Base-by-base conservation (phyloP, 768 basidiomycete genomes). In the Psilocybe sp. region DNA sequence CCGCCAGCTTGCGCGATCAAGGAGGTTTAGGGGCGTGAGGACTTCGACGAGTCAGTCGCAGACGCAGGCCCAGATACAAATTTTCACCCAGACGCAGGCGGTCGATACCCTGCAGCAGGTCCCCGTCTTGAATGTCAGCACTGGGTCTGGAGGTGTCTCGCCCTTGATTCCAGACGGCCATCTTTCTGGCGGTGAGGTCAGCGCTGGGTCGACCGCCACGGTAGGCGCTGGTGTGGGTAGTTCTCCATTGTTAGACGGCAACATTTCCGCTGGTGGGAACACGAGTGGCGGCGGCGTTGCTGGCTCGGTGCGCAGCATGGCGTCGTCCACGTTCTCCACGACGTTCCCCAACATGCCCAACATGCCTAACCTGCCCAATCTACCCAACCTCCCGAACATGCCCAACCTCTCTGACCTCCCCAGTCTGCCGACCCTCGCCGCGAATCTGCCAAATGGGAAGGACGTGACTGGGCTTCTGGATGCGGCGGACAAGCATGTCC, bases 401-500 rank as follows among this genome's bases (percentile, higher is more conserved):
- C 23, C 23, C 23, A 28, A 28, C 56, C 60, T 82, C 42, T 71
- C 80, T 5, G 77, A 79, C 59, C 67, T 82, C 32, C 74, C 81
- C 7, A 77, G 67, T 47, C 58, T 65, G 11, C 57, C 64, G 16
- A 65, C 23, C 23, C 7, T 68, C 48, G 66, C 70, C 28, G 58
- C 79, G 20, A 78, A 80, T 51, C 76, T 84, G 23, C 80, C 83
- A 7, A 28, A 28, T 28, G 23, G 23, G 23, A 28, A 28, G 23
- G 23, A 28, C 23, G 23, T 28, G 16, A 80, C 80, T 23, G 85
- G 78, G 54, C 65, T 89, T 46, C 68, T 92, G 55, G 90, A 95
- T 62, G 89, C 89, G 40, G 90, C 92, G 1, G 89, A 94, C 67
- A 92, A 93, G 67, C 85, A 82, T 53, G 87, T 96, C 52, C 93